Percentiles rank a stretch among this genome's conserved stretches.
Evolutionary conservation across 805 yeast species (phyloP).

Genomic region (Ogataea glucozyma): DNA sequence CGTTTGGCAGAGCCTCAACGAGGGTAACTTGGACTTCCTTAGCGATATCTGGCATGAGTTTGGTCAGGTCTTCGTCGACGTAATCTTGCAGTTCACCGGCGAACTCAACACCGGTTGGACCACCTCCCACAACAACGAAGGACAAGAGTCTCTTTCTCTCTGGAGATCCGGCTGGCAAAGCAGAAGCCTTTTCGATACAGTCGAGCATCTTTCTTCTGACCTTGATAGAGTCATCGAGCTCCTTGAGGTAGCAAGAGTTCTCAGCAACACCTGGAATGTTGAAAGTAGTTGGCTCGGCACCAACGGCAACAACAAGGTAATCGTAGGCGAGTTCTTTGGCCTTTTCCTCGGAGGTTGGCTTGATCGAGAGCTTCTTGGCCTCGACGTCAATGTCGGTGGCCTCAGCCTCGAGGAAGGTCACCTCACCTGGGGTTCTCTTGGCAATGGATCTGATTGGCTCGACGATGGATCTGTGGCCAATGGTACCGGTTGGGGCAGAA

Average conservation of each 20-base stretch:
- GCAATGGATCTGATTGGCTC: slow-evolving; percentile 57
- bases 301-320: slow-evolving; percentile 56
- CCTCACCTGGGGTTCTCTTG: slow-evolving; percentile 51
- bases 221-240: slow-evolving; percentile 49
- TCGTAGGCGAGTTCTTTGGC: slow-evolving; percentile 39
- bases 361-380: slow-evolving; percentile 45
- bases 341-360: slow-evolving; percentile 46
- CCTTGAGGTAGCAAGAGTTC: slow-evolving; percentile 53
- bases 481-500: slow-evolving; percentile 56
- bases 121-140: slow-evolving; percentile 58
- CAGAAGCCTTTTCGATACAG: slow-evolving; percentile 53
- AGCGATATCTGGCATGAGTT: slow-evolving; percentile 57
- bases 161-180: slow-evolving; percentile 51
- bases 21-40: slow-evolving; percentile 49
- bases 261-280: slow-evolving; percentile 61
- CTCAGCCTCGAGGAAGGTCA: slow-evolving; percentile 55
- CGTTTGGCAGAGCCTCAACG: slow-evolving; percentile 56
- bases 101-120: slow-evolving; percentile 60
- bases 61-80: slow-evolving; percentile 53
- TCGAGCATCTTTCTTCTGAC: slow-evolving; percentile 52
- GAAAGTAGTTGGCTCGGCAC: slow-evolving; percentile 58
- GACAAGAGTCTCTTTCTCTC: slow-evolving; percentile 54
- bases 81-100: slow-evolving; percentile 60
- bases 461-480: slow-evolving; percentile 51
- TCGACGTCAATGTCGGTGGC: slow-evolving; percentile 52